Base-by-base conservation (phyloP, 495 filamentous ascomycete species). In the Neurospora africana region DNA sequence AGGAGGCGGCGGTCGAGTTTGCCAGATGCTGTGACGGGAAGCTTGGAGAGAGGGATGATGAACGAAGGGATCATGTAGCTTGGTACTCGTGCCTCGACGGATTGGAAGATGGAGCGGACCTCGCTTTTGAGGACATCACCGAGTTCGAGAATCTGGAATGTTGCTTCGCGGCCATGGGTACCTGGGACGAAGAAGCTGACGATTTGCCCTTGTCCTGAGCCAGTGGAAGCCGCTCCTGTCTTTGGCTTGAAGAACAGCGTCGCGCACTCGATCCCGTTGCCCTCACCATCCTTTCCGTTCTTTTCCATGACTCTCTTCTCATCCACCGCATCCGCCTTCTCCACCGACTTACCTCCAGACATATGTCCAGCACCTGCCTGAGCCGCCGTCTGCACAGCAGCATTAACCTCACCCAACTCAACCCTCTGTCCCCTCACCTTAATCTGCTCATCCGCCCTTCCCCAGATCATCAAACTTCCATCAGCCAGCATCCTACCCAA, bases 341-440 rank as follows among this genome's bases (percentile, higher is more conserved):
- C 27, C 53, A 7, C 53, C 27, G 27, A 65, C 7, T 33, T 33
- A 65, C 27, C 27, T 19, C 27, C 27, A 17, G 7, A 3, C 53
- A 3, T 17, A 61, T 30, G 2, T 7, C 13, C 53, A 17, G 23
- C 53, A 65, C 53, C 7, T 65, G 30, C 27, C 53, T 10, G 23
- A 9, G 53, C 53, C 6, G 53, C 27, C 53, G 82, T 81, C 21
- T 80, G 73, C 11, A 93, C 74, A 21, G 78, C 79, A n/a, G 82
- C 80, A 68, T 88, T 91, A 41, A 97, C 91, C 79, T 98, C 95
- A 4, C 87, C 88, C 8, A 95, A 85, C 38, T 94, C 92, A 7
- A 94, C 88, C 9, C 92, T 86, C 73, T 94, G 89, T 2, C 93
- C 93, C 30, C 92, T 87, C 35, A 97, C 83, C 75, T 95, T 97